Evolutionary conservation across 306 rosid species (phyloP).

Genomic region (Morella rubra): DNA sequence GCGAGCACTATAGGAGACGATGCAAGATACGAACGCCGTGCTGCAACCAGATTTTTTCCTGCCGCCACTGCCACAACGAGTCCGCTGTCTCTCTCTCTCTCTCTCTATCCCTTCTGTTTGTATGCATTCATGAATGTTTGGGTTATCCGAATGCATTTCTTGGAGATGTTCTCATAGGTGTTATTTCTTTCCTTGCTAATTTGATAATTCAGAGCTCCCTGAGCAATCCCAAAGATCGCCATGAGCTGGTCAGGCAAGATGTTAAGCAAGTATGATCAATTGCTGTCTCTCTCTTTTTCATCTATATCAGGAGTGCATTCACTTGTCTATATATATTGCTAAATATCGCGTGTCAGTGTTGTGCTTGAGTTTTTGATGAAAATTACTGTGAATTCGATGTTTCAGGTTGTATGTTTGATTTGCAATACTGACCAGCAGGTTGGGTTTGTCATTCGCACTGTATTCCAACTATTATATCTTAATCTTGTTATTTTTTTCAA

Average conservation of each 20-base stretch:
- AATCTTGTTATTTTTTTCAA: too few species aligned
- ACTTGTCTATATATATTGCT: too few species aligned
- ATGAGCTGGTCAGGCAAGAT: slow-evolving; percentile 44
- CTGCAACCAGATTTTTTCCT: slow-evolving; percentile 56
- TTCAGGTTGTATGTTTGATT: too few species aligned
- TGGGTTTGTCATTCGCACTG: too few species aligned
- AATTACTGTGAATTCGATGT: too few species aligned
- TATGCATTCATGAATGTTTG: not conserved
- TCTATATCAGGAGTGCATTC: too few species aligned
- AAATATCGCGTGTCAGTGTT: too few species aligned
- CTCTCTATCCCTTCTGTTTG: not conserved
- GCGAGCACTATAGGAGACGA: slow-evolving; percentile 61
- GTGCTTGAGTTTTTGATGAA: too few species aligned
- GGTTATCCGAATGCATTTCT: not conserved
- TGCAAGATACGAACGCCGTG: slow-evolving; percentile 77
- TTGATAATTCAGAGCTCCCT: slow-evolving; percentile 44
- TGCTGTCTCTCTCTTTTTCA: too few species aligned
- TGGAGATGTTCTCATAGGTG: not conserved
- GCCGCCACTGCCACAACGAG: slow-evolving; percentile 82
- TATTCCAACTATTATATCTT: too few species aligned
- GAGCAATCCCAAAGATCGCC: slow-evolving; percentile 48
- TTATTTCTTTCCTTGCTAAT: not conserved
- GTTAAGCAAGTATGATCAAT: too few species aligned
- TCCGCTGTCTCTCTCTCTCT: slow-evolving; percentile 39
- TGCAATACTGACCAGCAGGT: too few species aligned